phyloP scores from a whole-genome alignment of 2,329 filamentous ascomycete genomes.

The Fusarium buxicola region DNA sequence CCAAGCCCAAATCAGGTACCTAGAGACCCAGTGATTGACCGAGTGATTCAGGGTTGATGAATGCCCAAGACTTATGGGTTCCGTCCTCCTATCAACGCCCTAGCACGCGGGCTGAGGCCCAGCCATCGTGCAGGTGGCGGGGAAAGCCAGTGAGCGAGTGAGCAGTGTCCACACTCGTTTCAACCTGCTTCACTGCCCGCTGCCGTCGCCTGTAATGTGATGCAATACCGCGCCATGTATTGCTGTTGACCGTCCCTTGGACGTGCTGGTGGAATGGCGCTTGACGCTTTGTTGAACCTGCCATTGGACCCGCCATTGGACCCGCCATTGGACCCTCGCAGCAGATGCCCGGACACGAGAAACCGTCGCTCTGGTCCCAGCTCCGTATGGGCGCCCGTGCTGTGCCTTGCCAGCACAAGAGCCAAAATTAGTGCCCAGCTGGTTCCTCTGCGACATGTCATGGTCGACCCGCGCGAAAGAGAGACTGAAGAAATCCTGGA shows the following conservation, averaged over 20 bases:
- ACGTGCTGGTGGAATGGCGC: conserved; percentile 17
- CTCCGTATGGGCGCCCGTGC: conserved; percentile 1
- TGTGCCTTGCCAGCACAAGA: conserved; percentile 4
- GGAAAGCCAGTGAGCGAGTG: conserved; percentile 19
- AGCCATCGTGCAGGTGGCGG: conserved; percentile 16
- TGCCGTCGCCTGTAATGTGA: conserved; percentile 32
- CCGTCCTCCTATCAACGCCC: conserved; percentile 37
- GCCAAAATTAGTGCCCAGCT: conserved; percentile 14
- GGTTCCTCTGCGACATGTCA: conserved; percentile 6
- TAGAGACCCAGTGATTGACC: conserved; percentile 40
- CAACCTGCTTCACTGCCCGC: conserved; percentile 32
- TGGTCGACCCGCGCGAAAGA: conserved; percentile 8
- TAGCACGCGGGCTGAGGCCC: conserved; percentile 27
- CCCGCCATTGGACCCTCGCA: neutral
- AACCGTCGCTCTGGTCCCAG: conserved; percentile 2
- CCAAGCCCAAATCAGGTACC: conserved; percentile 36
- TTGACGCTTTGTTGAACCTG: conserved; percentile 24
- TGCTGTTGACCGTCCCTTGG: conserved; percentile 18
- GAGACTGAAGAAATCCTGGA: conserved; percentile 1
- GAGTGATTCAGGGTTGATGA: conserved; percentile 40
- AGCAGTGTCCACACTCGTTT: conserved; percentile 44
- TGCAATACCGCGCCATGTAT: conserved; percentile 32
- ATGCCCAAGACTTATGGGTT: conserved; percentile 41
- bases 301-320: conserved; percentile 11
- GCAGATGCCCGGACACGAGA: conserved; percentile 9